Evolutionary conservation across 176 grass and related monocot species (phyloP), one percentile per base, ranked within the genome.

Genomic region (Cenchrus purpureus): DNA sequence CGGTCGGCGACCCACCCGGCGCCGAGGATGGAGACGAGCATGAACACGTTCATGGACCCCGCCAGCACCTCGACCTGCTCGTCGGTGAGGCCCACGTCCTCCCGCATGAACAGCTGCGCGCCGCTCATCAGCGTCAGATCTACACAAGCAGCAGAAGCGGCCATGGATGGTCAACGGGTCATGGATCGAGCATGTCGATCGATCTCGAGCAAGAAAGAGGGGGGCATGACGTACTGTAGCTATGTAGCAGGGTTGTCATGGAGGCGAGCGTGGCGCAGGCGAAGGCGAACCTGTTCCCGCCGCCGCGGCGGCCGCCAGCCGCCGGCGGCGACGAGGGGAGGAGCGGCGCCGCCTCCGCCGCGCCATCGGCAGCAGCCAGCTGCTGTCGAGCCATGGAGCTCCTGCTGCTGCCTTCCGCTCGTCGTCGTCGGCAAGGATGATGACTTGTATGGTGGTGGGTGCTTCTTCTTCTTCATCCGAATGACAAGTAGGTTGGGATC

Each of bases 51-150:
- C 17, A 91, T 85, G 14, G 86, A 87, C 0, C 89, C 89, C 0
- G 81, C 2, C 1, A 91, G 85, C 22, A 88, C 83, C 86, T 88
- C 89, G 14, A 88, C 13, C 74, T 91, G 4, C 0, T 7, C 74
- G 81, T 91, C 81, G 3, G 58, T 62, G 11, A 91, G 19, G 19
- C 58, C 46, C 8, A 88, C 20, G 53, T 91, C 89, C 6, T 91
- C 80, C 52, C 79, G 77, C 13, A 91, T 88, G 89, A 88, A 91
- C 70, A 91, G 82, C 58, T 91, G 75, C 20, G 89, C 89, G 7
- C 85, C 89, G 71, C 89, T 87, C 85, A 91, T 91, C 80, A 91
- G 25, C 70, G 81, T 75, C 0, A 84, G 57, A 46, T 91, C 89
- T 91, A 65, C 68, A 10, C 31, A 32, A 0, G 0, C 22, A 54